Evolutionary conservation across 2,329 filamentous ascomycete genomes (phyloP), one percentile per base, ranked within the genome.

Genomic region (Aschersonia sp.): DNA sequence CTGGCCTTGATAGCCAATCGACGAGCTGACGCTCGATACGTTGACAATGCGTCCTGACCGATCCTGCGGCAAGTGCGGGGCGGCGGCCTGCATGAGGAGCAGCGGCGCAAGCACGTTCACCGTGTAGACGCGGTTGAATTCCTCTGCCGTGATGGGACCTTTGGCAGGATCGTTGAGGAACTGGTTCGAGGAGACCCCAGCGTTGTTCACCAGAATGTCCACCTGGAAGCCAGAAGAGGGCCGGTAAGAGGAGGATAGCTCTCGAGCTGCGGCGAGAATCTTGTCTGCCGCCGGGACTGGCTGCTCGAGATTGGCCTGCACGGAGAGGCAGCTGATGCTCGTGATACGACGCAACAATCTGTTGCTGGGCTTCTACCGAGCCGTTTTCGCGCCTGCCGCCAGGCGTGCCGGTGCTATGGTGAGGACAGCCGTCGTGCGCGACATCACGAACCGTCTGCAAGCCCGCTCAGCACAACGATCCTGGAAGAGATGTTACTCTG

Each of bases 151-250:
- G 52, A 87, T 76, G 32, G 64, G 66, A 14, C 62, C 62, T 48
- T 70, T 63, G 29, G 77, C 62, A 6, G 61, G 49, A 31, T 84
- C 75, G 45, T 77, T 73, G 30, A 84, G 66, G 30, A 68, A 61
- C 55, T 81, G 76, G 65, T 92, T 90, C 40, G 76, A 67, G 32
- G 77, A 69, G 6, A 81, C 68, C 47, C 86, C 88, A 32, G 88
- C 87, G 62, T 94, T 94, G 74, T 94, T 94, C 69, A 94, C 70
- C 47, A 94, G 69, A 51, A 94, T 86, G 65, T 94, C 86, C 58
- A 94, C 74, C 57, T 59, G 58, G 50, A 65, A 59, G 6, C 53
- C 47, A 10, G 48, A 51, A 9, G 48, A 37, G 0, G 48, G 22
- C 30, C 45, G 56, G 52, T 57, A 60, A 9, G 54, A 55, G 7